Evolutionary conservation across 768 basidiomycete species (phyloP).

Genomic region (Mycena indigotica): DNA sequence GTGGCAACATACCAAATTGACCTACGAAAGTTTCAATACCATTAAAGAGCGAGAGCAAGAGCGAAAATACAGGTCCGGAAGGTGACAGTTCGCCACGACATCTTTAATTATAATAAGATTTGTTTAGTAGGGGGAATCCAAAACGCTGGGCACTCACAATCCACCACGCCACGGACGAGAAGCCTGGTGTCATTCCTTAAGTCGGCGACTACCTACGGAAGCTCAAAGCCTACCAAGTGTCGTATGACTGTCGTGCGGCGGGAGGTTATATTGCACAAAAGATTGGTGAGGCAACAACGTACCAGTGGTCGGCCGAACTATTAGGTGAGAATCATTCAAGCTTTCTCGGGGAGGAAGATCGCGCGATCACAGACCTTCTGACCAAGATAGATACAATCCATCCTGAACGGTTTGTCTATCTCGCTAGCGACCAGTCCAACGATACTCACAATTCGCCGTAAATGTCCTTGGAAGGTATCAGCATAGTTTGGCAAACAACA

Average conservation of each 20-base stretch:
- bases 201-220: too few species aligned
- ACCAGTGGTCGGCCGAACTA: slow-evolving; percentile 80
- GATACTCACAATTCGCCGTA: slow-evolving; percentile 84
- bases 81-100: slow-evolving; percentile 70
- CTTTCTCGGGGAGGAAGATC: neutral
- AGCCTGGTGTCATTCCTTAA: too few species aligned
- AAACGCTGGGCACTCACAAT: slow-evolving; percentile 21
- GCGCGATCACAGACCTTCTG: slow-evolving; percentile 90
- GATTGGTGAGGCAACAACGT: too few species aligned
- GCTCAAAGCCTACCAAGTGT: slow-evolving; percentile 52
- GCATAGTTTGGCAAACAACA: neutral
- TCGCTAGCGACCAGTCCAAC: too few species aligned
- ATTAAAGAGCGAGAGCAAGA: slow-evolving; percentile 7
- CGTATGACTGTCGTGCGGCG: too few species aligned
- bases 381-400: slow-evolving; percentile 96
- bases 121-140: neutral
- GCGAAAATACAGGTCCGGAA: slow-evolving; percentile 74
- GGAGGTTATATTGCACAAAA: too few species aligned
- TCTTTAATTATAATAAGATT: slow-evolving; percentile 40
- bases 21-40: too few species aligned
- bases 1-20: slow-evolving; percentile 71
- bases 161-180: slow-evolving; percentile 35
- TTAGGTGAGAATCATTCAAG: neutral
- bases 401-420: slow-evolving; percentile 43
- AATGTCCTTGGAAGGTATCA: slow-evolving; percentile 68